Evolutionary conservation across 1,284 basidiomycete species (phyloP).

Genomic region (Lentinula novae-zelandiae): DNA sequence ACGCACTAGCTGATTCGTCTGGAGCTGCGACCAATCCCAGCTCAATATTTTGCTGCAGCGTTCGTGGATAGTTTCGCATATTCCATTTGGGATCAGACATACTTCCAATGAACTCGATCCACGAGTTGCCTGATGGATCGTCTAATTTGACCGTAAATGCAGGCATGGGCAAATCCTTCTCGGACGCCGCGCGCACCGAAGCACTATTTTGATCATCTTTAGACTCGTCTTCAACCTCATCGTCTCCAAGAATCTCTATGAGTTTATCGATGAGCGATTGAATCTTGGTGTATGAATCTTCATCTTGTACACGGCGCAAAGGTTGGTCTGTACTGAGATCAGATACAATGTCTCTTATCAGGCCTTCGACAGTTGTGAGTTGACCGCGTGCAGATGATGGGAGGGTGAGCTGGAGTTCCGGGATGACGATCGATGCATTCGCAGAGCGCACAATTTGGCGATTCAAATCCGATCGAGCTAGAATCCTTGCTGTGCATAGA

Average conservation of each 20-base stretch:
- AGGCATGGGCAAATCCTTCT: conserved; percentile 53
- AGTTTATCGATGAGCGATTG: conserved; percentile 72
- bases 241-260: conserved; percentile 66
- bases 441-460: conserved; percentile 93
- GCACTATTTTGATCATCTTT: conserved; percentile 22
- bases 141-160: conserved; percentile 87
- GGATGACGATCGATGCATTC: conserved; percentile 78
- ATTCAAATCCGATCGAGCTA: conserved; percentile 78
- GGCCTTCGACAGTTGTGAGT: conserved; percentile 93
- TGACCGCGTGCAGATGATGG: conserved; percentile 86
- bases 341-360: conserved; percentile 80
- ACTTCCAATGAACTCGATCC: conserved; percentile 80
- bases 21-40: conserved; percentile 65
- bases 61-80: conserved; percentile 82
- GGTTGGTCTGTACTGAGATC: conserved; percentile 89
- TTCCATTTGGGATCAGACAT: conserved; percentile 93
- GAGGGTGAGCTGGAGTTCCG: conserved; percentile 90
- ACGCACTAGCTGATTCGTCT: conserved; percentile 31
- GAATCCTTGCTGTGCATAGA: conserved; percentile 80
- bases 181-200: conserved; percentile 27
- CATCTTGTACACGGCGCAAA: conserved; percentile 80
- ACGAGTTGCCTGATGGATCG: conserved; percentile 95
- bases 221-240: conserved; percentile 53
- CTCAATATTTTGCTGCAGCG: conserved; percentile 79
- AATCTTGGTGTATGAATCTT: conserved; percentile 76